phyloP scores from a whole-genome alignment of 495 filamentous ascomycete species.

The Penicillium arizonense region DNA sequence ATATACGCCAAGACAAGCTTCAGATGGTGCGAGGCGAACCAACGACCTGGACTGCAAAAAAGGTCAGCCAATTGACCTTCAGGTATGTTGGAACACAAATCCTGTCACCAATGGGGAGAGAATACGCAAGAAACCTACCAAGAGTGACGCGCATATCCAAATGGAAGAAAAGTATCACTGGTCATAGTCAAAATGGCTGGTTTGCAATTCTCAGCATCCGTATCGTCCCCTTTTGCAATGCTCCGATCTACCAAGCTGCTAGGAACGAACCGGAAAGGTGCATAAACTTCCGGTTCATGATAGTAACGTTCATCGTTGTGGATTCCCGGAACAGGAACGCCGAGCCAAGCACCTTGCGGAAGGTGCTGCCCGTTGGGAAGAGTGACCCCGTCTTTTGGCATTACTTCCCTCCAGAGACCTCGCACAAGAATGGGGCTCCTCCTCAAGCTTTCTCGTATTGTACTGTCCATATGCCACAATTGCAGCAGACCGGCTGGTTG shows the following conservation, averaged over 20 bases:
- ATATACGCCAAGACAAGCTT: not conserved
- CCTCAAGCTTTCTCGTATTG: not conserved
- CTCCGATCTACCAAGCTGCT: too few relatives aligned
- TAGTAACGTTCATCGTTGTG: not conserved
- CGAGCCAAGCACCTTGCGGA: not conserved
- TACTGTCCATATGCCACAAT: not conserved
- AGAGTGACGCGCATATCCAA: not conserved
- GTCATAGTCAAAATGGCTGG: not conserved
- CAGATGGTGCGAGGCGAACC: not conserved
- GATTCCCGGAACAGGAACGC: not conserved
- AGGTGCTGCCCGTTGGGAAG: not conserved
- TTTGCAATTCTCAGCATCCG: not conserved
- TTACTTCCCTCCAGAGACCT: not conserved
- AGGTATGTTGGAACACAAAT: not conserved
- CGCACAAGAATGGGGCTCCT: not conserved
- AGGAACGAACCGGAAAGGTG: not conserved
- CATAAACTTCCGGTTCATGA: not conserved
- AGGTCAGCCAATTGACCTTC: not conserved
- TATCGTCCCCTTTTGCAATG: too few relatives aligned
- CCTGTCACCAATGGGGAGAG: not conserved
- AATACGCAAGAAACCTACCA: not conserved
- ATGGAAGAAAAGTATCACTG: not conserved
- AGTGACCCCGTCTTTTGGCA: not conserved
- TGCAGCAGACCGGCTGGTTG: not conserved
- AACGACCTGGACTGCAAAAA: not conserved